phyloP scores from a whole-genome alignment of 345 rosid species.

The Pistacia vera region DNA sequence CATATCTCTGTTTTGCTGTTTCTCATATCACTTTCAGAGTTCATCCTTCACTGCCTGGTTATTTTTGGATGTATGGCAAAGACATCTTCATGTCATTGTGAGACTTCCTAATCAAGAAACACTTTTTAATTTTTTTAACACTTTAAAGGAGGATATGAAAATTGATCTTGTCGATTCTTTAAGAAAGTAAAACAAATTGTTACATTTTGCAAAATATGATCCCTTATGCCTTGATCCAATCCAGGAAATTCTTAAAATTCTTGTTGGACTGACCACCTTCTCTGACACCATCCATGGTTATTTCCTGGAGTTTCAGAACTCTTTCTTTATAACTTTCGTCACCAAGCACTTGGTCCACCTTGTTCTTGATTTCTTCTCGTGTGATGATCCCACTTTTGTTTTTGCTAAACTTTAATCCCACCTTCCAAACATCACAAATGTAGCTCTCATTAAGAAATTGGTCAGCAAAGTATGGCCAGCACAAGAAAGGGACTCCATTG shows the following conservation, averaged over 20 bases:
- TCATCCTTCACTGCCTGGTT: not conserved
- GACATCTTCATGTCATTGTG: too few relatives aligned
- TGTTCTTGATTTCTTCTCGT: conserved; percentile 33
- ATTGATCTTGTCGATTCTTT: too few relatives aligned
- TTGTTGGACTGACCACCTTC: conserved; percentile 33
- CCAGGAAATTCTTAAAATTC: conserved; percentile 27
- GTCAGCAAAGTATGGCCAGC: conserved; percentile 59
- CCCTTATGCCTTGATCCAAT: conserved; percentile 25
- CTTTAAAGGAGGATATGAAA: too few relatives aligned
- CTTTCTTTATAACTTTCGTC: conserved; percentile 23
- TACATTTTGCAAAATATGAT: not conserved
- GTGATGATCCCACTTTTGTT: conserved; percentile 30
- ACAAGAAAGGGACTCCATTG: conserved; percentile 54
- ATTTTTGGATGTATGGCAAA: not conserved
- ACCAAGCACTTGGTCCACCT: conserved; percentile 31
- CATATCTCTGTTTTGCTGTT: too few relatives aligned
- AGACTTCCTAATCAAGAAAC: too few relatives aligned
- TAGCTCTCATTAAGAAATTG: conserved; percentile 44
- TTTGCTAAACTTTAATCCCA: conserved; percentile 47
- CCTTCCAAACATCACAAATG: conserved; percentile 50
- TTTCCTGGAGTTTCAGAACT: conserved; percentile 30
- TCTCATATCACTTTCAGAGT: not conserved
- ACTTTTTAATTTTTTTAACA: too few relatives aligned
- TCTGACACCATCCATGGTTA: not conserved
- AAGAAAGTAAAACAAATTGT: not conserved